A percentile compares a stretch with the other conserved stretches of the same genome.
phyloP scores from a whole-genome alignment of 768 basidiomycete genomes.

The Plicaturopsis crispa region DNA sequence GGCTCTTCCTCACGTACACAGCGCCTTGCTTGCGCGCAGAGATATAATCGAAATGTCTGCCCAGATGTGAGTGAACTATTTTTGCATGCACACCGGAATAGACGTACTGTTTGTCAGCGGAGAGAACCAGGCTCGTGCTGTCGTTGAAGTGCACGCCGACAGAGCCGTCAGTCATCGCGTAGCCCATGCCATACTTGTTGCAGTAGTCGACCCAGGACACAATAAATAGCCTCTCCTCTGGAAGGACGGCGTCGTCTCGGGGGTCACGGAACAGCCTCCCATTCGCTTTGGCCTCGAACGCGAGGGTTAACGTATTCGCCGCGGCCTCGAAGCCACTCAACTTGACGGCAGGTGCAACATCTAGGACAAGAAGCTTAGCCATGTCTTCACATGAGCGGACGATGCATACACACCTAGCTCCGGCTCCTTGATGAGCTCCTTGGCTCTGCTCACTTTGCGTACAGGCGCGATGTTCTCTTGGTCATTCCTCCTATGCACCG shows the following conservation, averaged over 20 bases:
- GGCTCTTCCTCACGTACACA: slow-evolving; percentile 65
- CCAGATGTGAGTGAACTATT: too few relatives aligned
- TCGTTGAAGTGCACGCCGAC: slow-evolving; percentile 98
- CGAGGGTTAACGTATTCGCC: slow-evolving; percentile 38
- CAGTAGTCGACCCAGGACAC: slow-evolving; percentile 99
- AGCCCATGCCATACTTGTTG: slow-evolving; percentile 99
- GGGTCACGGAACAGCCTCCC: slow-evolving; percentile 67
- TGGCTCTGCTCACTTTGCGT: slow-evolving; percentile 12
- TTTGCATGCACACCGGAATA: too few relatives aligned
- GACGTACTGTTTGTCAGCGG: slow-evolving; percentile 81
- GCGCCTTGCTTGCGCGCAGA: slow-evolving; percentile 57
- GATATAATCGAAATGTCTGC: slow-evolving; percentile 87
- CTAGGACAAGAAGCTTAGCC: too few relatives aligned
- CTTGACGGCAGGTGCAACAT: slow-evolving; percentile 17
- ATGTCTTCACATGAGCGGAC: too few relatives aligned
- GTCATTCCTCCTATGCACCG: slow-evolving; percentile 12
- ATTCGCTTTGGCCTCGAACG: slow-evolving; percentile 60
- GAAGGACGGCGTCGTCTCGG: slow-evolving; percentile 42
- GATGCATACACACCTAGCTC: background rate
- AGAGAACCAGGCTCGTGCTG: slow-evolving; percentile 77
- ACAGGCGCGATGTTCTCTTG: slow-evolving; percentile 26
- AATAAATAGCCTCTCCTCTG: slow-evolving; percentile 79
- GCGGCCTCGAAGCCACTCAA: slow-evolving; percentile 57
- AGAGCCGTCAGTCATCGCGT: slow-evolving; percentile 90
- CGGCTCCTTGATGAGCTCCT: slow-evolving; percentile 2